These are phyloP conservation scores for Moesziomyces sp. DNA, from an alignment of 1,284 basidiomycete species.

Conservation along the genomic window DNA sequence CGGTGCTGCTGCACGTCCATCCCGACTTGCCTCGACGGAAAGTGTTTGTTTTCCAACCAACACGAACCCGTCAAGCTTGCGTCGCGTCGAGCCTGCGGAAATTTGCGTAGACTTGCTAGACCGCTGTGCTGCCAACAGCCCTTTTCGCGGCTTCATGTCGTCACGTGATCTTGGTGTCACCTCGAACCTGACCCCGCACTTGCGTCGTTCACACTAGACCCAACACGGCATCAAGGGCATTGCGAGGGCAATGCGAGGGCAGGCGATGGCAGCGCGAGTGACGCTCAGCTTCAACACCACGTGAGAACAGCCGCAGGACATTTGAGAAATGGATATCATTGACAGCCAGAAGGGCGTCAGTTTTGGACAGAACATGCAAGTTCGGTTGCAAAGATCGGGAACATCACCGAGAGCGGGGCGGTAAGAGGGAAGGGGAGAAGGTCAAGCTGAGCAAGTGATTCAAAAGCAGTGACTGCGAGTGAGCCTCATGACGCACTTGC, in stretches of 20 bases:
- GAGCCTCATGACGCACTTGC: background rate
- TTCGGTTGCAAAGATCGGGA: background rate
- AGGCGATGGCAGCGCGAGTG: no score
- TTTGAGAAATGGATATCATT: slow-evolving; percentile 23
- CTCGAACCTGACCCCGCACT: no score
- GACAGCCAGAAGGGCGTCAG: slow-evolving; percentile 8
- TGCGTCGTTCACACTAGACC: no score
- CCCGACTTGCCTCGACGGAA: background rate
- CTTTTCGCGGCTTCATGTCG: background rate
- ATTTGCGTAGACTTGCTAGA: background rate
- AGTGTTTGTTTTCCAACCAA: slow-evolving; percentile 10
- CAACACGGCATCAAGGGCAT: no score
- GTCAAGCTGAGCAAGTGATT: background rate
- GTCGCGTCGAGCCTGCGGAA: background rate
- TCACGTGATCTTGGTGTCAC: no score
- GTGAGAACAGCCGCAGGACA: no score
- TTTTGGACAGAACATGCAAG: slow-evolving; percentile 12
- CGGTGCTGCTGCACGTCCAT: background rate
- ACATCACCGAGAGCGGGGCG: background rate
- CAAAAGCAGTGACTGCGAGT: background rate
- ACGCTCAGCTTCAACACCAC: no score
- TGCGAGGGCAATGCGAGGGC: no score
- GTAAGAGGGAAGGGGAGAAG: background rate
- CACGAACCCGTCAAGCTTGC: background rate
- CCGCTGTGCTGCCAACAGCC: background rate